phyloP scores from a whole-genome alignment of 2,329 filamentous ascomycete species.

The Monosporascus sp. region DNA sequence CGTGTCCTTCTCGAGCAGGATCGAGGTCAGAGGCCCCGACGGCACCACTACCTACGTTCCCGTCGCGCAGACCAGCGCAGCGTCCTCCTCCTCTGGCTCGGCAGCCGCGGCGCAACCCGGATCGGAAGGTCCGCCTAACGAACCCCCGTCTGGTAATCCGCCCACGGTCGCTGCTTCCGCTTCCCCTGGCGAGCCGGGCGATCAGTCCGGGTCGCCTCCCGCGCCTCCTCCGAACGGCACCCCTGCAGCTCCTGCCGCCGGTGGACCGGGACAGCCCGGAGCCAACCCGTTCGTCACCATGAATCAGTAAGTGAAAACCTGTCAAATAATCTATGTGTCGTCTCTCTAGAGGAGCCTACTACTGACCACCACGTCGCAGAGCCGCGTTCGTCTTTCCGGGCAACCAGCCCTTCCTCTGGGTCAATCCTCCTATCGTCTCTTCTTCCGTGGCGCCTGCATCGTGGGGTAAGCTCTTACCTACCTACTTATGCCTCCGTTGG shows the following conservation, averaged over 20 bases:
- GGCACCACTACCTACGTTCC: background rate
- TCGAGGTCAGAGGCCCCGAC: background rate
- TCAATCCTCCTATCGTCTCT: slow-evolving; percentile 12
- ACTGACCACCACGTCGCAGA: background rate
- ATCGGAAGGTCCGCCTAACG: background rate
- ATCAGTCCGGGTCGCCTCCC: background rate
- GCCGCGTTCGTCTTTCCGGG: background rate
- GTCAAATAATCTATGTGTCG: too few relatives aligned
- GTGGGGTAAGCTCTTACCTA: slow-evolving; percentile 8
- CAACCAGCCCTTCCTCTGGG: slow-evolving; percentile 10
- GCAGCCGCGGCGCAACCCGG: background rate
- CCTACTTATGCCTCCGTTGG: background rate
- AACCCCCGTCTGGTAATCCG: background rate
- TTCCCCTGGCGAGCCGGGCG: background rate
- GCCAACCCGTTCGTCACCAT: background rate
- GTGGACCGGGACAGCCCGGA: background rate
- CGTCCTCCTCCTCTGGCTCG: background rate
- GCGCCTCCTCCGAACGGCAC: background rate
- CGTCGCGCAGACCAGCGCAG: background rate
- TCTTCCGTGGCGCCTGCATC: slow-evolving; percentile 8
- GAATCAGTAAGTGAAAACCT: background rate
- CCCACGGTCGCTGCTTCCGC: background rate
- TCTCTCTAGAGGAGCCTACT: background rate
- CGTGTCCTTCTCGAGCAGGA: background rate
- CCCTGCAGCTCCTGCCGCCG: background rate